Evolutionary conservation across 208 protist genomes (phyloP).

Genomic region (Endotrypanum monterogeii): DNA sequence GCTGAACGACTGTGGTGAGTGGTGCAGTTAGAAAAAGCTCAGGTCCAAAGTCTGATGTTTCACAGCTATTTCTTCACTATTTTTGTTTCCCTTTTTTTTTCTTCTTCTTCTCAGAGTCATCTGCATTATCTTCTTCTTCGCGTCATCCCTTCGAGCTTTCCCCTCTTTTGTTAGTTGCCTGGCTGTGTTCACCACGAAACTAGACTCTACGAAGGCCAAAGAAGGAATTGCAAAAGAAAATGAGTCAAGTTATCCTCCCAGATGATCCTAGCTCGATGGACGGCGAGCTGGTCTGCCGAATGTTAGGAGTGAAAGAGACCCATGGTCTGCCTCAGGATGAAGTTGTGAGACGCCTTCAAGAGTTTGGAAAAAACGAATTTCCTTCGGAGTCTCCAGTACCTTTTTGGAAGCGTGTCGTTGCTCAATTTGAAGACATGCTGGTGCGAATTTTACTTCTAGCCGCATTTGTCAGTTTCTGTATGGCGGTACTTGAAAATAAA

Average conservation of each 20-base stretch:
- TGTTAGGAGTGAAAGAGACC: conserved; percentile 15
- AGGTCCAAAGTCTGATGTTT: no score
- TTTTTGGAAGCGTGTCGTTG: conserved; percentile 81
- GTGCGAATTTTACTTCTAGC: conserved; percentile 88
- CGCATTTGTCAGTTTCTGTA: conserved; percentile 78
- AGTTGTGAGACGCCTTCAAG: conserved; percentile 39
- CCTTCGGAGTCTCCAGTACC: conserved; percentile 58
- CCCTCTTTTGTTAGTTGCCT: neutral
- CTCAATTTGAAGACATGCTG: conserved; percentile 92
- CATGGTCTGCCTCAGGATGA: conserved; percentile 27
- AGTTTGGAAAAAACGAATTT: conserved; percentile 76
- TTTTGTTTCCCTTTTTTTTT: no score
- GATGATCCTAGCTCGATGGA: conserved; percentile 31
- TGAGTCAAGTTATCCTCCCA: conserved; percentile 23
- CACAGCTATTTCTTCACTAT: no score
- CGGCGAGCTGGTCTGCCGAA: conserved; percentile 10
- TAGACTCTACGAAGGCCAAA: neutral
- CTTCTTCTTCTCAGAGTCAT: no score
- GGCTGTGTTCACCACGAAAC: neutral
- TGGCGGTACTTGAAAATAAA: conserved; percentile 77
- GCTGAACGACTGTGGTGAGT: no score
- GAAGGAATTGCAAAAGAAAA: neutral
- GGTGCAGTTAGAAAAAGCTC: no score
- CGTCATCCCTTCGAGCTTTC: no score
- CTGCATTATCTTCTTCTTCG: no score